Percentiles rank a stretch among this genome's conserved stretches.
Conservation (phyloP, 2,329 filamentous ascomycete genomes). For the Aspergillus japonicus region DNA sequence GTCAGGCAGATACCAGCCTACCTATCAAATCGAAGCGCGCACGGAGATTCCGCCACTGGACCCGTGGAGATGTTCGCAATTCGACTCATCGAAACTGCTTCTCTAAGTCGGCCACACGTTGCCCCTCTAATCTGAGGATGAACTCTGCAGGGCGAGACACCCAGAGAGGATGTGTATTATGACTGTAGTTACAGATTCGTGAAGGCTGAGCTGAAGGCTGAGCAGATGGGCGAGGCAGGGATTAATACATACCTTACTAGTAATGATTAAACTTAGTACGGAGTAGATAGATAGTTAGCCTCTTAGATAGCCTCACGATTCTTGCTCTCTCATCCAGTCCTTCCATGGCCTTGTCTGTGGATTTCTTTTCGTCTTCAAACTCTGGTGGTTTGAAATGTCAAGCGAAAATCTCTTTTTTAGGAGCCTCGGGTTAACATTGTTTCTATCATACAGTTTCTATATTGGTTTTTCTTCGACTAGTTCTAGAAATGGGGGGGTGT, state of each 20-base stretch:
- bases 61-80: background rate
- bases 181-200: background rate
- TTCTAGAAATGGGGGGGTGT: background rate
- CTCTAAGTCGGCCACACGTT: background rate
- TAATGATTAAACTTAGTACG: background rate
- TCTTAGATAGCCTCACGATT: background rate
- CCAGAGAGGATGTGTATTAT: background rate
- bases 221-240: background rate
- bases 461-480: background rate
- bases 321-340: background rate
- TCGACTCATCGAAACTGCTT: background rate
- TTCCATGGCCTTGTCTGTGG: background rate
- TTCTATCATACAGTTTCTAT: background rate
- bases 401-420: background rate
- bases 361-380: background rate
- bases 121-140: background rate
- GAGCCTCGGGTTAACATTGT: background rate
- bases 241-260: too few species aligned
- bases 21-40: background rate
- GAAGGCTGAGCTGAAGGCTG: background rate
- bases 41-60: background rate
- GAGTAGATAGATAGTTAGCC: too few species aligned
- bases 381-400: background rate
- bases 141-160: background rate
- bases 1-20: background rate